Evolutionary conservation across 2,329 filamentous ascomycete genomes (phyloP).

Genomic region (Aspergillus pseudoglaucus): DNA sequence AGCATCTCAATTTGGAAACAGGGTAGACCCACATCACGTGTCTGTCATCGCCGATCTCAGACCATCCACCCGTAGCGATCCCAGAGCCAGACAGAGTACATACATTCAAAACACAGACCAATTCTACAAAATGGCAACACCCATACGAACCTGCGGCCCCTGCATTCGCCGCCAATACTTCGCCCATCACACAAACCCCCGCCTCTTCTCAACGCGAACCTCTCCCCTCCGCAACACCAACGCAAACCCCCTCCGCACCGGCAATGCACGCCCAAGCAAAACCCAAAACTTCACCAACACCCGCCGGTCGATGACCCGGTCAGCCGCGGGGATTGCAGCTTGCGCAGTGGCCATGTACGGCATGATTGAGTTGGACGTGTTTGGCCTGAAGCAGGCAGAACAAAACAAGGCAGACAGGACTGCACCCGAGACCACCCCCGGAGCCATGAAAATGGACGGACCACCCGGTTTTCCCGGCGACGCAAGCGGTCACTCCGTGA

Average conservation of each 20-base stretch:
- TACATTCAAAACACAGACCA: neutral
- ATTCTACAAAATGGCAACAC: neutral
- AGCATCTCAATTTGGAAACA: neutral
- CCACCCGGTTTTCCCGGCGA: conserved; percentile 31
- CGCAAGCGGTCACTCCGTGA: conserved; percentile 15
- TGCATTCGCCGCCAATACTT: conserved; percentile 18
- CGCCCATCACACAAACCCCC: conserved; percentile 4
- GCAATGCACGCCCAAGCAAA: conserved; percentile 7
- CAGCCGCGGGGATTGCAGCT: conserved; percentile 32
- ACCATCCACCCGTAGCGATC: neutral
- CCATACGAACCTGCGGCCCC: conserved; percentile 23
- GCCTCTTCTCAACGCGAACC: conserved; percentile 21
- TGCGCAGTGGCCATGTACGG: conserved; percentile 38
- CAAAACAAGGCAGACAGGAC: conserved; percentile 1
- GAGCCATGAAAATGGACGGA: conserved; percentile 34
- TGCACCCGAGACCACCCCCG: conserved; percentile 1
- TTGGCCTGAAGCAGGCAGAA: conserved; percentile 21
- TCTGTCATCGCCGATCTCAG: neutral
- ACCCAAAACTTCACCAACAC: conserved; percentile 21
- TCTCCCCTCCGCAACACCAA: conserved; percentile 18
- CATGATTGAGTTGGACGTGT: conserved; percentile 32
- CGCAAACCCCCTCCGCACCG: conserved; percentile 26
- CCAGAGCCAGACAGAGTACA: neutral
- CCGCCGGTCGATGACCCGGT: conserved; percentile 27
- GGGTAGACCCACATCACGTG: neutral